Conservation (phyloP, 2,329 filamentous ascomycete species). For the Cladosporium sp. region DNA sequence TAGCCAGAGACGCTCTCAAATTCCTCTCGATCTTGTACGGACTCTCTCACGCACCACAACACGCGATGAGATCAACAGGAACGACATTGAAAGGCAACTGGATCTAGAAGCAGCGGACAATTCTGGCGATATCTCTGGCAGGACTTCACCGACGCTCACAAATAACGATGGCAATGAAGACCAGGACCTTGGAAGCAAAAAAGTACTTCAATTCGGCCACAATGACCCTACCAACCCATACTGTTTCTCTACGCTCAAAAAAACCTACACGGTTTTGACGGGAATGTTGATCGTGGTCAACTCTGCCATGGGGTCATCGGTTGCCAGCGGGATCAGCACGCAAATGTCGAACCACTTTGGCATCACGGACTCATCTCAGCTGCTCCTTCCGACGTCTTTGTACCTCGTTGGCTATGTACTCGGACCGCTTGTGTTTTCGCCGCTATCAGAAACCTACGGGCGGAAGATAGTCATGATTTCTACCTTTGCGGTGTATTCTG, state of each 20-base stretch:
- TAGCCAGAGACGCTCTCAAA: neutral
- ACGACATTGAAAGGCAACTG: conserved; percentile 15
- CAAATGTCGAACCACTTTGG: conserved; percentile 60
- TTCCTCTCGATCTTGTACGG: conserved; percentile 8
- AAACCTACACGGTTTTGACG: conserved; percentile 56
- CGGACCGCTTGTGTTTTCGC: conserved; percentile 48
- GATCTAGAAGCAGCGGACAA: conserved; percentile 8
- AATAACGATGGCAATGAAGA: neutral
- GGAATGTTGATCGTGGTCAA: conserved; percentile 66
- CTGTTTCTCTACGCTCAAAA: conserved; percentile 46
- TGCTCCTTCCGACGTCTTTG: conserved; percentile 53
- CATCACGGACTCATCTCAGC: conserved; percentile 49
- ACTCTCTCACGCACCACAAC: conserved; percentile 5
- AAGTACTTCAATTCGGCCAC: conserved; percentile 40
- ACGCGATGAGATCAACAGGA: conserved; percentile 8
- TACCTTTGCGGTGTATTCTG: conserved; percentile 52
- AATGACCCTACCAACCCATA: conserved; percentile 37
- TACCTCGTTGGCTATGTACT: conserved; percentile 53
- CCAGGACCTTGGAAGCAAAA: neutral
- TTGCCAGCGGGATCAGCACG: conserved; percentile 57
- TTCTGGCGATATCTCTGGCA: conserved; percentile 8
- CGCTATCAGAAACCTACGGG: conserved; percentile 49
- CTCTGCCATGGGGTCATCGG: conserved; percentile 65
- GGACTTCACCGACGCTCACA: conserved; percentile 7
- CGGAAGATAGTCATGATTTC: conserved; percentile 51